Base-by-base conservation (phyloP, 306 rosid genomes). In the Lupinus albus region DNA sequence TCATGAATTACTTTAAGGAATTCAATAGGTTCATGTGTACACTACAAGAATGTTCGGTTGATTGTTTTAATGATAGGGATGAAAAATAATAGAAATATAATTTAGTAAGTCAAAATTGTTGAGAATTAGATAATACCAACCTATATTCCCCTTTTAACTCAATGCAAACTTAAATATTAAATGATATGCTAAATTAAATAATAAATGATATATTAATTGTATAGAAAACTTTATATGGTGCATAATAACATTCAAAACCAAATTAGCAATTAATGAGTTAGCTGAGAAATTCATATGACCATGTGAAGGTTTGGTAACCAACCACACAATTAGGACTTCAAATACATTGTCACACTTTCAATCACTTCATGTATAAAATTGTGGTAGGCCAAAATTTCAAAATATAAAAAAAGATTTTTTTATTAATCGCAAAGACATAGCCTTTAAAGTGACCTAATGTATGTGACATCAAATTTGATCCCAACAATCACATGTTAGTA, bases 281-380 rank as follows among this genome's bases (percentile, higher is more conserved):
- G 51, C n/a, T 8, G 57, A 60, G 57, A 73, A 67, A 66, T 32
- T 42, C 68, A 76, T 53, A 72, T 72, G 81, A 54, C 4, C 25
- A 11, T 4, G 5, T 35, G 54, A 28, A 61, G 64, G 55, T 76
- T 69, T 38, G 76, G 73, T 61, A 76, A 72, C 61, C 81, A 80
- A 66, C 64, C 84, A 75, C 47, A 44, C 65, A 10, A 44, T 53
- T 6, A 32, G 0, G 4, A 32, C 6, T 32, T 32, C 0, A 32
- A 6, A 6, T 32, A 6, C n/a, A n/a, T n/a, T 32, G 7, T 32
- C 36, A 4, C 36, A 32, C 36, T 6, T 5, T 32, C 7, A 32
- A 7, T 1, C 33, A 28, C 33, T 28, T 28, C 36, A 1, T 32
- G 7, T 32, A 6, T 6, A 32, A 32, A 32, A 6, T 32, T 32